Evolutionary conservation across 2,329 filamentous ascomycete genomes (phyloP), one percentile per base, ranked within the genome.

Genomic region (Escovopsis sp.): DNA sequence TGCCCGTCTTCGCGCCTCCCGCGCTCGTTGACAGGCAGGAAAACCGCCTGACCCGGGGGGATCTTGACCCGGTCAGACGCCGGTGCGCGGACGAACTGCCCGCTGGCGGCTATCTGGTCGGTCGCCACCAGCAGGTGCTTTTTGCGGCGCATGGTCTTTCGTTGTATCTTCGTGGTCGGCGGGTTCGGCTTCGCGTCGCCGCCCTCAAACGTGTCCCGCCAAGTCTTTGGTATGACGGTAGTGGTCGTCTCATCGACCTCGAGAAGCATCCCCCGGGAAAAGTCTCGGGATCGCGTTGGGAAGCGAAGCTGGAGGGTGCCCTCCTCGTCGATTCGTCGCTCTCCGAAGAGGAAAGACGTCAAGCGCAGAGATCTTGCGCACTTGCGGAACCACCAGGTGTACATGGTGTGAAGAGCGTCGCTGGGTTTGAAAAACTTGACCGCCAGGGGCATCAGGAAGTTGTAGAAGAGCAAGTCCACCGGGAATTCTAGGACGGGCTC

Each of bases 31-130:
- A 78, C 61, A 42, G 83, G 75, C 10, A 94, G 65, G 55, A 98
- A 96, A 4, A 94, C 88, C 12, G 70, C 66, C 38, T 72, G 73
- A 34, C 85, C 84, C 60, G 93, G 94, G 4, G 87, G 85, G 33
- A 96, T 88, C 55, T 93, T 86, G 50, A 95, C 85, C 58, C 94
- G 87, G 59, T 98, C 91, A 1, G 87, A 94, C 15, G 86, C 88
- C 10, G 91, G 91, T n/a, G 87, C 85, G 38, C 86, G 79, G 23
- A 95, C 89, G 58, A 88, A 96, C 45, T 72, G 76, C 5, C 91
- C 91, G 51, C 89, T 77, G 3, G 73, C 72, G 12, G 77, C 56
- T 45, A 94, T 60, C 45, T 77, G 68, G 1, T 66, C 60, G 0
- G 69, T 60, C 0, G 55, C 50, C n/a, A 75, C 66, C 0, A 78